Percentiles rank a stretch among this genome's conserved stretches.
Conservation (phyloP, 352 stramenopile species). For the Phytophthora gonapodyides region DNA sequence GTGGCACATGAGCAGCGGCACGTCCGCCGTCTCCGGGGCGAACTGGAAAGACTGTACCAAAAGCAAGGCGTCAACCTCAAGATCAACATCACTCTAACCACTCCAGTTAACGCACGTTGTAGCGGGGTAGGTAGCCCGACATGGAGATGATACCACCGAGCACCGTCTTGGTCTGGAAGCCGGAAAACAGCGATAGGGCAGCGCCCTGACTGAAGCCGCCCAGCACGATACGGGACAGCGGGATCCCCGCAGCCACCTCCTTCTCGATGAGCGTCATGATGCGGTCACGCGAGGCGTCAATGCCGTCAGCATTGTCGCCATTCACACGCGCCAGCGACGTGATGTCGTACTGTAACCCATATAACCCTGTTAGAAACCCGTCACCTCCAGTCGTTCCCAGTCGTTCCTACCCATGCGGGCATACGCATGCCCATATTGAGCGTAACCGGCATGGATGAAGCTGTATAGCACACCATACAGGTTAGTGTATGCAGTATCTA, state of each 20-base stretch:
- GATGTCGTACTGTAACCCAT: conserved; percentile 89
- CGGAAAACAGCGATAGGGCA: conserved; percentile 89
- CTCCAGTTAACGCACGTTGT: conserved; percentile 26
- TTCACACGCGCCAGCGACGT: conserved; percentile 85
- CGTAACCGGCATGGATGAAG: conserved; percentile 90
- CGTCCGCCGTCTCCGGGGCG: conserved; percentile 51
- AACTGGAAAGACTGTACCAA: conserved; percentile 51
- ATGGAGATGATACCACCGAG: conserved; percentile 73
- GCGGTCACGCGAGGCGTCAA: conserved; percentile 77
- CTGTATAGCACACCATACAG: conserved; percentile 25
- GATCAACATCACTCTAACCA: neutral
- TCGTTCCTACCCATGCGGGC: conserved; percentile 84
- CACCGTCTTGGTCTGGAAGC: conserved; percentile 61
- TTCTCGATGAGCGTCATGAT: conserved; percentile 87
- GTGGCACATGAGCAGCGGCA: conserved; percentile 83
- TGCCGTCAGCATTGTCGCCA: conserved; percentile 89
- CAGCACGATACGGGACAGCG: conserved; percentile 91
- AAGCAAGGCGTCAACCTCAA: conserved; percentile 5
- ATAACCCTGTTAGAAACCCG: neutral
- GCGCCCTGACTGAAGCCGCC: conserved; percentile 95
- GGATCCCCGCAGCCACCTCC: conserved; percentile 69
- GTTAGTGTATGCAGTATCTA: neutral
- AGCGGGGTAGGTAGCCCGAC: conserved; percentile 76
- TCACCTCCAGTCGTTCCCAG: neutral
- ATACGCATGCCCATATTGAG: conserved; percentile 96